Evolutionary conservation across 139 green algal genomes (phyloP), one percentile per base, ranked within the genome.

Genomic region (Spirogloea muscicola): DNA sequence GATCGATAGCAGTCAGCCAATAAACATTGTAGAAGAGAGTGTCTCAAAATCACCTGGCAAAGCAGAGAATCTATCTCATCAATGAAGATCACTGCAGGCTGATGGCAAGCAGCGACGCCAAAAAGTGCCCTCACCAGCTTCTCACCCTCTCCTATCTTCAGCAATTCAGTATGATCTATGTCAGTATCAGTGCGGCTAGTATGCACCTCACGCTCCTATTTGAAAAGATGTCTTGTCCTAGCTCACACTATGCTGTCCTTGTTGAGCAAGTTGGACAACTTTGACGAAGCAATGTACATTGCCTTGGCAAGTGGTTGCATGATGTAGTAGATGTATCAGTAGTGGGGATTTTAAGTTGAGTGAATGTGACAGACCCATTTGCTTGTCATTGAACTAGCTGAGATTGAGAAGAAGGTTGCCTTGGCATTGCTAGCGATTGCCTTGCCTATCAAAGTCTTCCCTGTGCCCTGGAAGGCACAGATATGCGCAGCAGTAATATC

Each of bases 381-480:
- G 71, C 80, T 92, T 42, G 92, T 97, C 29, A 99, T 89, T n/a
- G 88, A 95, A 10, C 85, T 91, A 29, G 93, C 90, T 13, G 83
- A 92, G 79, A 99, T 97, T 78, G 76, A 88, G 86, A 99, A 98
- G 83, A 99, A 99, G 5, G 95, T 93, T n/a, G 95, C 95, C 9
- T 85, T 84, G 69, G 96, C 95, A 84, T 98, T 95, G 79, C 73
- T 85, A 41, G 95, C 95, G 1, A 98, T 91, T 2, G 95, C 95
- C 74, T 91, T 90, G 51, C 93, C 94, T 57, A 98, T 92, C 49
- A 99, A 80, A 0, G 93, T 99, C 84, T 99, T 99, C 68, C 94
- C 94, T 6, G 90, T 95, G 49, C 90, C 90, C 5, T 82, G 55
- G 6, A 66, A 39, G 33, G 43, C 29, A 65, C 29, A 67, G 18